A percentile compares a stretch with the other conserved stretches of the same genome.
These are phyloP conservation scores for Aristolochia fimbriata DNA, from an alignment of 164 flowering plant species.

Conservation along the genomic window DNA sequence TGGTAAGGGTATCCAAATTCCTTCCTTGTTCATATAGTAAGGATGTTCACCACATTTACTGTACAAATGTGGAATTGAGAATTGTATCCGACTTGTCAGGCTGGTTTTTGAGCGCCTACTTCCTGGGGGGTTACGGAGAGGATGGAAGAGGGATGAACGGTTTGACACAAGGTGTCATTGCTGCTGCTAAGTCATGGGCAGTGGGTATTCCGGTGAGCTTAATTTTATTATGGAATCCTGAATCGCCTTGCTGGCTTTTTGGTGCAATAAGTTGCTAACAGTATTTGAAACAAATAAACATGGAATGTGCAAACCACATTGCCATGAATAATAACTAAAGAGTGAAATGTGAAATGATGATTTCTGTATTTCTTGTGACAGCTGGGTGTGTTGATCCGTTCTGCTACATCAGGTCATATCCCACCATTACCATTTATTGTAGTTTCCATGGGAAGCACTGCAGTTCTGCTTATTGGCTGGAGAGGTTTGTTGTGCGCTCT, in stretches of 20 bases:
- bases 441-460: slow-evolving; percentile 86
- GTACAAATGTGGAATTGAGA: slow-evolving; percentile 42
- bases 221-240: not conserved
- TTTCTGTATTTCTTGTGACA: slow-evolving; percentile 23
- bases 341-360: not conserved
- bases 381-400: slow-evolving; percentile 67
- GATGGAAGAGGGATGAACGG: slow-evolving; percentile 89
- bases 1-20: slow-evolving; percentile 22
- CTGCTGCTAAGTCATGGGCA: slow-evolving; percentile 84
- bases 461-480: slow-evolving; percentile 81
- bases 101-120: slow-evolving; percentile 86
- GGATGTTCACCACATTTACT: slow-evolving; percentile 18
- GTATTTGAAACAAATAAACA: not conserved
- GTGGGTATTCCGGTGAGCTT: slow-evolving; percentile 78
- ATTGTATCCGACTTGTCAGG: slow-evolving; percentile 87
- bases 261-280: not conserved
- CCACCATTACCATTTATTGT: slow-evolving; percentile 51
- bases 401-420: slow-evolving; percentile 48
- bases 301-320: not conserved
- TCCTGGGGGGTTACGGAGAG: slow-evolving; percentile 81
- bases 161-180: slow-evolving; percentile 41
- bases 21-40: slow-evolving; percentile 74
- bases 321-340: not conserved
- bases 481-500: slow-evolving; percentile 48
- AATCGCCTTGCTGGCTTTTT: not conserved